Base-by-base conservation (phyloP, 495 filamentous ascomycete species). In the Chaetomium tenue region DNA sequence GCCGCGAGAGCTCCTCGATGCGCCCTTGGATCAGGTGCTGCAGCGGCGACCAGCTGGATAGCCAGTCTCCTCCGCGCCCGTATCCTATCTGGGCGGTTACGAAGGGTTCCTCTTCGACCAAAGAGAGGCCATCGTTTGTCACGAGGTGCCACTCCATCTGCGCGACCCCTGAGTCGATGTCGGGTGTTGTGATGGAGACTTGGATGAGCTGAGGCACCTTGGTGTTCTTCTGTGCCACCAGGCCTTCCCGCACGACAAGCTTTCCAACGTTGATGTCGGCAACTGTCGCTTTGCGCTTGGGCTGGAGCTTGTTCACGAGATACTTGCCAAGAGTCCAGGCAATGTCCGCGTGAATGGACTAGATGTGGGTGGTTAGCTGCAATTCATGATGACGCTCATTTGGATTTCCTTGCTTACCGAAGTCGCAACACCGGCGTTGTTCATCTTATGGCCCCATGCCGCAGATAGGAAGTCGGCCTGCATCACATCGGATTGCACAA, bases 261-360 rank as follows among this genome's bases (percentile, higher is more conserved):
- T 88, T 73, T 47, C 80, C 81, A 42, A 89, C 81, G 68, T 90
- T 84, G 64, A 86, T 77, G 5, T 78, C 81, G 40, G 82, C 73
- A n/a, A 81, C 77, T 63, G 82, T 77, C 22, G 72, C 70, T 9
- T 82, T 80, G 1, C 33, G 5, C 33, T 37, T 37, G 33, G 83
- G 82, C 37, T 82, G 80, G 56, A 85, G 72, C 52, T 84, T 77
- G 59, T 84, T 81, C 53, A 88, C 82, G 28, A 87, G 76, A 66
- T 90, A 91, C 26, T 91, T 82, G 62, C 81, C 86, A 40, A 91
- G 74, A 0, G 90, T 92, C 61, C 89, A 81, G 11, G 88, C 89
- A 77, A 91, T 90, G 72, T 93, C 90, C 28, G 84, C 89, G 63
- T 91, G 91, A 1, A 92, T 74, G 3, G 87, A 85, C 80, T 54